phyloP scores from a whole-genome alignment of 2,329 filamentous ascomycete genomes.

The Celoporthe dispersa region DNA sequence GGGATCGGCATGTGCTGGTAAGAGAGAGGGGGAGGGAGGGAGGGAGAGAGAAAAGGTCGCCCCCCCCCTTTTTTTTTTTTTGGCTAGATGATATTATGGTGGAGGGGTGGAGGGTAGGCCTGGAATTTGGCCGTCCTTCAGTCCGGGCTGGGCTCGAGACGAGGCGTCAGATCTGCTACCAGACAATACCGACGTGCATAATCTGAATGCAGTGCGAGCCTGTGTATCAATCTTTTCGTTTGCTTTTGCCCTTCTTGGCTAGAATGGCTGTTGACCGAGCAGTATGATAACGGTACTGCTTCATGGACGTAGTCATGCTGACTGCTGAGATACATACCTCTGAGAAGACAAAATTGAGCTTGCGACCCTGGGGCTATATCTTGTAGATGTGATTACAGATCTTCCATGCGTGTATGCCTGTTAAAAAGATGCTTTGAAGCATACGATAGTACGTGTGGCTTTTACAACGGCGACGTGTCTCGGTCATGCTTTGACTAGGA shows the following conservation, averaged over 20 bases:
- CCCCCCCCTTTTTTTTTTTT: no score
- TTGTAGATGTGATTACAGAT: not conserved
- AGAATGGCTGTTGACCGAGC: conserved; percentile 1
- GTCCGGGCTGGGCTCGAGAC: not conserved
- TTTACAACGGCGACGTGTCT: not conserved
- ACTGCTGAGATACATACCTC: not conserved
- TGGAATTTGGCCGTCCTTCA: not conserved
- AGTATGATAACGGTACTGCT: not conserved
- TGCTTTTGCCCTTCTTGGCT: conserved; percentile 23
- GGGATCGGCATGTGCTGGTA: not conserved
- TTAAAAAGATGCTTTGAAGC: not conserved
- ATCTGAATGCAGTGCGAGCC: conserved; percentile 14
- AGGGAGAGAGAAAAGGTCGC: not conserved
- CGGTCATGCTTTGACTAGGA: not conserved
- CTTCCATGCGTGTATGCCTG: not conserved
- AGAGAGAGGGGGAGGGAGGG: not conserved
- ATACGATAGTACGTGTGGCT: not conserved
- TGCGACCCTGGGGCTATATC: not conserved
- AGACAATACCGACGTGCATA: conserved; percentile 10
- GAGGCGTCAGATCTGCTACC: conserved; percentile 16
- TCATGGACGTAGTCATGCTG: not conserved
- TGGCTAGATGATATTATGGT: not conserved
- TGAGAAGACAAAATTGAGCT: not conserved
- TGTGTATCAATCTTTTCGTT: conserved; percentile 21
- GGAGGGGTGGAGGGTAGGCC: not conserved